Percentiles rank a stretch among this genome's conserved stretches.
Conservation (phyloP, 345 rosid species). For the Syzygium aromaticum region DNA sequence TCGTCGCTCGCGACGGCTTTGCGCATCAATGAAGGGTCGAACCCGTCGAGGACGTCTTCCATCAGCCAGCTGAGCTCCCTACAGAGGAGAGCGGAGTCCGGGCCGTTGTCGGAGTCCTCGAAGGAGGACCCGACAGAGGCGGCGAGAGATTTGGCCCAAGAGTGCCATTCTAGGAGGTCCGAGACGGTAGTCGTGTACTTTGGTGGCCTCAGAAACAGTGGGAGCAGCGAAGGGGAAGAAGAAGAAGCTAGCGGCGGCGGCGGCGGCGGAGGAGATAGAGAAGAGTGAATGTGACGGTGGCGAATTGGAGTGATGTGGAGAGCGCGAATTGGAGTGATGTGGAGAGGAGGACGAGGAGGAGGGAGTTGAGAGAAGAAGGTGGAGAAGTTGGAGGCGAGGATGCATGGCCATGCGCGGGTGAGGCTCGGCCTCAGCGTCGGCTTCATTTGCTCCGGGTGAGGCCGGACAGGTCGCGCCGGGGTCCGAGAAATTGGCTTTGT, state of each 20-base stretch:
- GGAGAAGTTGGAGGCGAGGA: background rate
- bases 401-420: background rate
- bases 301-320: background rate
- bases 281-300: background rate
- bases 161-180: slow-evolving; percentile 59
- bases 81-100: slow-evolving; percentile 45
- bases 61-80: slow-evolving; percentile 84
- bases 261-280: background rate
- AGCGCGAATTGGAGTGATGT: background rate
- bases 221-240: slow-evolving; percentile 10
- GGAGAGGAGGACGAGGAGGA: too few species aligned
- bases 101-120: slow-evolving; percentile 37
- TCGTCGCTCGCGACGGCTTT: slow-evolving; percentile 8
- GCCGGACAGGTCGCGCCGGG: background rate
- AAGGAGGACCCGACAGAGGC: slow-evolving; percentile 51
- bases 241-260: slow-evolving; percentile 6
- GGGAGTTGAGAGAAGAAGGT: background rate
- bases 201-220: slow-evolving; percentile 52
- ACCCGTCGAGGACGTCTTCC: slow-evolving; percentile 43
- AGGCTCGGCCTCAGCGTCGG: background rate
- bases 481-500: background rate
- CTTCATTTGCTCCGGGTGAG: background rate
- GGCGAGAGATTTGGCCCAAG: slow-evolving; percentile 63
- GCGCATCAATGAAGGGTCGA: slow-evolving; percentile 17
- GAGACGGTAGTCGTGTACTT: slow-evolving; percentile 27